Conservation (phyloP, 129 eudicot genomes). For the Saussurea involucrata region DNA sequence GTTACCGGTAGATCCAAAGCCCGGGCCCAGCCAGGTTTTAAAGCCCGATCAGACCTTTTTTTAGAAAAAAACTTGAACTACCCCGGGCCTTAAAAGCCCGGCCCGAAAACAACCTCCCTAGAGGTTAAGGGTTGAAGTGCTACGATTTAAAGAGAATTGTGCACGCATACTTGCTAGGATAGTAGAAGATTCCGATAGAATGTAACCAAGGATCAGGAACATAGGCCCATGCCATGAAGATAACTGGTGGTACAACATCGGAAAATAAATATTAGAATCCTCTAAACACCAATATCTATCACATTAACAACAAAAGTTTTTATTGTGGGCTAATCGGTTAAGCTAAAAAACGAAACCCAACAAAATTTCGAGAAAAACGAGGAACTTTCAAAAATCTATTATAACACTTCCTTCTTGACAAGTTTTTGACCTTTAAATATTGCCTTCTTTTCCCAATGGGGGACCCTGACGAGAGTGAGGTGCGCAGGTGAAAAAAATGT, state of each 20-base stretch:
- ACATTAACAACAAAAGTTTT: not conserved
- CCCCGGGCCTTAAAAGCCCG: not conserved
- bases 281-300: not conserved
- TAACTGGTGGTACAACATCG: constrained; percentile 39
- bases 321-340: not conserved
- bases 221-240: constrained; percentile 85
- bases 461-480: not conserved
- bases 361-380: not conserved
- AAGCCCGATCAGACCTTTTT: not conserved
- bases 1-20: not conserved
- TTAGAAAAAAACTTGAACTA: not conserved
- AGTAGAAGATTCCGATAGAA: constrained; percentile 76
- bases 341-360: not conserved
- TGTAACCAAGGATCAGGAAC: constrained; percentile 90
- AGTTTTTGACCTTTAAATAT: not conserved
- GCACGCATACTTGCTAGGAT: constrained; percentile 79
- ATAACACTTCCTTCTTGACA: not conserved
- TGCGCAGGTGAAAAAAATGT: not conserved
- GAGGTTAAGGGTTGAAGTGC: not conserved
- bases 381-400: not conserved
- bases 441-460: not conserved
- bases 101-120: not conserved
- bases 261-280: constrained; percentile 1
- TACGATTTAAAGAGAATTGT: not conserved
- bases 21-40: not conserved